phyloP scores from a whole-genome alignment of 345 rosid genomes.

The Litchi chinensis region DNA sequence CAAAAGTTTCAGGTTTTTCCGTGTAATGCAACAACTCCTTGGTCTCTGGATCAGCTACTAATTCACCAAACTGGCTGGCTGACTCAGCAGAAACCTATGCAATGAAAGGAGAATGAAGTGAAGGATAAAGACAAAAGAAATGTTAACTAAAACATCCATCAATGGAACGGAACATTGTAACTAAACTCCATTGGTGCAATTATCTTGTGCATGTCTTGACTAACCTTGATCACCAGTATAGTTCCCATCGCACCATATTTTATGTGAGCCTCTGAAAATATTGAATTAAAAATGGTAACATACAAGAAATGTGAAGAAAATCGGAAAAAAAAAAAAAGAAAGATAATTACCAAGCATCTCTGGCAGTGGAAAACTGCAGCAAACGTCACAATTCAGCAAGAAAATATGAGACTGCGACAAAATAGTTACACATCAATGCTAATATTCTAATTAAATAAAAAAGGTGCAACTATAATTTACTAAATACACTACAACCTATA shows the following conservation, averaged over 20 bases:
- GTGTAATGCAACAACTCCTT: slow-evolving; percentile 92
- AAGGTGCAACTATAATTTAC: background rate
- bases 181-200: background rate
- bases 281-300: slow-evolving; percentile 12
- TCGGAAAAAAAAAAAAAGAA: background rate
- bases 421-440: slow-evolving; percentile 10
- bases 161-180: background rate
- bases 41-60: slow-evolving; percentile 88
- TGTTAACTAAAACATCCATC: background rate
- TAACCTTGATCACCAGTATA: slow-evolving; percentile 82
- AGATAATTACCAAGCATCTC: slow-evolving; percentile 73
- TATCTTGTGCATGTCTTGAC: slow-evolving; percentile 22
- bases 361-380: slow-evolving; percentile 91
- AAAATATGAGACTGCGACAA: slow-evolving; percentile 81
- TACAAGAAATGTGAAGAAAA: slow-evolving; percentile 3
- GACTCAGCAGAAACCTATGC: slow-evolving; percentile 86
- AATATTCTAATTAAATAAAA: background rate
- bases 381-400: slow-evolving; percentile 92
- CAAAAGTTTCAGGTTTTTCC: slow-evolving; percentile 97
- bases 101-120: background rate
- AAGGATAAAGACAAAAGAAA: background rate
- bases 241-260: slow-evolving; percentile 86
- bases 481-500: background rate
- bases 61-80: slow-evolving; percentile 91
- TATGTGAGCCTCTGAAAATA: slow-evolving; percentile 72